Evolutionary conservation across 768 basidiomycete species (phyloP).

Genomic region (Neoboletus magnificus): DNA sequence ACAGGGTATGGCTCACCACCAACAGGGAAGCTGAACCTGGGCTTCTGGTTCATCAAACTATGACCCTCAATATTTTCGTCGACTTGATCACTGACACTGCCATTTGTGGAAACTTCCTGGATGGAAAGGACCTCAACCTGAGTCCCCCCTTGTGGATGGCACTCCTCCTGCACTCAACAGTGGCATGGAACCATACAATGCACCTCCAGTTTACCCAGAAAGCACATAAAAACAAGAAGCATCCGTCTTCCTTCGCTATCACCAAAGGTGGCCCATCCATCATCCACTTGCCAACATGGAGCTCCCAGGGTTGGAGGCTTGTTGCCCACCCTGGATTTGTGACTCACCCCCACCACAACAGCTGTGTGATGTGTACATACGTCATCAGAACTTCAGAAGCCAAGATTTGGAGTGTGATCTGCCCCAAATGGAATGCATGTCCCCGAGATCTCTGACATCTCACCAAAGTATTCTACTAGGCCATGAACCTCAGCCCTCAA

Average conservation of each 20-base stretch:
- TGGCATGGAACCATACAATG: background rate
- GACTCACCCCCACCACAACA: background rate
- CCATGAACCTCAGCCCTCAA: too few relatives aligned
- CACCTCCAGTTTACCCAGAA: background rate
- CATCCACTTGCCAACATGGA: too few relatives aligned
- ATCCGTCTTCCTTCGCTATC: too few relatives aligned
- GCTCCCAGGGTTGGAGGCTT: constrained; percentile 1
- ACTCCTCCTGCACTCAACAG: background rate
- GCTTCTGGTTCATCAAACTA: too few relatives aligned
- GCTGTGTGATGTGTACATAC: background rate
- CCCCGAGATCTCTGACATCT: too few relatives aligned
- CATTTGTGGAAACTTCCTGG: background rate
- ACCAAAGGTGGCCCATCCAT: too few relatives aligned
- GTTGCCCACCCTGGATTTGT: background rate
- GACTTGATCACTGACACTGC: background rate
- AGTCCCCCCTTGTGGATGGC: background rate
- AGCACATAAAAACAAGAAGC: accelerated
- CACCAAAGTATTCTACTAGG: too few relatives aligned
- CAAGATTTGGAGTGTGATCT: too few relatives aligned
- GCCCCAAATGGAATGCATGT: too few relatives aligned
- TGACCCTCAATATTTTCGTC: background rate
- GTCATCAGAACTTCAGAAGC: background rate
- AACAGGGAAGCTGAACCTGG: too few relatives aligned
- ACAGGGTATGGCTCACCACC: too few relatives aligned
- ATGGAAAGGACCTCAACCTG: background rate